Evolutionary conservation across 768 basidiomycete genomes (phyloP).

Genomic region (Lactarius deliciosus): DNA sequence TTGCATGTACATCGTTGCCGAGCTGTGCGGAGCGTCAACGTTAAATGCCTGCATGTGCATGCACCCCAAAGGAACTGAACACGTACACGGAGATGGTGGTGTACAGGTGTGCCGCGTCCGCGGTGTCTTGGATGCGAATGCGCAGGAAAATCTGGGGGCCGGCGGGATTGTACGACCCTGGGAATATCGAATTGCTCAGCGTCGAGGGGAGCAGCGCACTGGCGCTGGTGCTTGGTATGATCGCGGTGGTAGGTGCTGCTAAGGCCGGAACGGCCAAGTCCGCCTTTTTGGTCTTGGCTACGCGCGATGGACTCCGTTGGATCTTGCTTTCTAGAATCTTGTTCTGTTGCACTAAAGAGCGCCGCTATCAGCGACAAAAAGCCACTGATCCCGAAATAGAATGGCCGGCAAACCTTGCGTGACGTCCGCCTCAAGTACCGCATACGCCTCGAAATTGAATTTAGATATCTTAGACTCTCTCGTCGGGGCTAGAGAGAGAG

Average conservation of each 20-base stretch:
- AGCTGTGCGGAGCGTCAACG: conserved; percentile 41
- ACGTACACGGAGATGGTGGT: conserved; percentile 91
- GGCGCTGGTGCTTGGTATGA: conserved; percentile 28
- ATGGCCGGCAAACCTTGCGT: conserved; percentile 55
- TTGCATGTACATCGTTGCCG: conserved; percentile 95
- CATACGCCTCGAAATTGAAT: conserved; percentile 89
- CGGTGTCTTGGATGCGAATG: conserved; percentile 76
- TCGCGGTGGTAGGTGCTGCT: conserved; percentile 32
- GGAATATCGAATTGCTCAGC: conserved; percentile 42
- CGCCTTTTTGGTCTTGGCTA: conserved; percentile 57
- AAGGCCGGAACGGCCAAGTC: conserved; percentile 42
- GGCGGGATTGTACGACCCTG: conserved; percentile 68
- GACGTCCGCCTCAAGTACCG: conserved; percentile 73
- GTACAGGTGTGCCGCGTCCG: conserved; percentile 80
- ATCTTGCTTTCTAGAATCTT: conserved; percentile 76
- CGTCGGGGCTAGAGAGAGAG: conserved; percentile 73
- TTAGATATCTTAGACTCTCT: conserved; percentile 80
- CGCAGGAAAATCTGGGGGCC: conserved; percentile 84
- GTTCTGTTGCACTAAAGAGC: conserved; percentile 67
- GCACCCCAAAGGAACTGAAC: neutral
- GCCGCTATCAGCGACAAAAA: neutral
- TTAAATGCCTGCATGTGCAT: no score
- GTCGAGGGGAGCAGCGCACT: conserved; percentile 34
- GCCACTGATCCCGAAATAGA: neutral
- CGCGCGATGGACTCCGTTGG: conserved; percentile 74